These are phyloP conservation scores for Thraustotheca clavata DNA, from an alignment of 352 stramenopile species.

Conservation along the genomic window DNA sequence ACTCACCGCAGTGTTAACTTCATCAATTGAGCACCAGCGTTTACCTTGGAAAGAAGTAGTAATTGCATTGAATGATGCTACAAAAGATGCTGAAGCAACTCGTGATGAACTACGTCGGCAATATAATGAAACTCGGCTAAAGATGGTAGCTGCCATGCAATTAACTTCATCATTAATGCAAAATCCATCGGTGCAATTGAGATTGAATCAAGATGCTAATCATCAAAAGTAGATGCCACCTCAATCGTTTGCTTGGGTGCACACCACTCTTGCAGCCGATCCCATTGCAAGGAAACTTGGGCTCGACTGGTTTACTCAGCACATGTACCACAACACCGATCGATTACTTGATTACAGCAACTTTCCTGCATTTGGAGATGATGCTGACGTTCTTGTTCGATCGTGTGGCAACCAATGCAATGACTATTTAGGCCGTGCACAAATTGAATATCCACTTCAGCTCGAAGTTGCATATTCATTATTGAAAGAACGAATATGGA, in stretches of 20 bases:
- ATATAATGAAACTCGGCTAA: background rate
- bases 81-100: background rate
- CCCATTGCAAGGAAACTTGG: conserved; percentile 2
- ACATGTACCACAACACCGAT: conserved; percentile 21
- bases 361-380: background rate
- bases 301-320: conserved; percentile 17
- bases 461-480: background rate
- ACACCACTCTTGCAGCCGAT: background rate
- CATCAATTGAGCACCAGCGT: background rate
- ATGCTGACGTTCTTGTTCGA: background rate
- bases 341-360: background rate
- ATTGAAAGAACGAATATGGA: background rate
- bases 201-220: background rate
- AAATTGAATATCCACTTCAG: background rate
- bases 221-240: background rate
- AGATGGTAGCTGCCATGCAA: background rate
- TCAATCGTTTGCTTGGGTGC: background rate
- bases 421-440: background rate
- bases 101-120: background rate
- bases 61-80: background rate
- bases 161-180: background rate
- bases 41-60: background rate
- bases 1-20: background rate
- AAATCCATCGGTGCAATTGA: background rate
- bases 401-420: background rate